Percentiles rank a stretch among this genome's conserved stretches.
These are phyloP conservation scores for Candida sojae DNA, from an alignment of 1,139 yeast species.

Conservation along the genomic window DNA sequence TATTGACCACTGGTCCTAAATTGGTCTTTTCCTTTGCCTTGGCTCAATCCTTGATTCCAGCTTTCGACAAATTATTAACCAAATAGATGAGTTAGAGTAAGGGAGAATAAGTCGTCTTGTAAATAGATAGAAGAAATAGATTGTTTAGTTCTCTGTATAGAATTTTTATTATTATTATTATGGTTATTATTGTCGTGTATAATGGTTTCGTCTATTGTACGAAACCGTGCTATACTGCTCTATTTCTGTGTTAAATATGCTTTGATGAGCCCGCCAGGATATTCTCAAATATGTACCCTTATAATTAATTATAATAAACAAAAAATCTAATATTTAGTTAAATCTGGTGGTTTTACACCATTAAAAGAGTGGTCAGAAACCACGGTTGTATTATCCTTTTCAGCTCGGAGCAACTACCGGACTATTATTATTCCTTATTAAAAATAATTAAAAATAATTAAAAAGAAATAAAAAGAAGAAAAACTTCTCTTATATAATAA, in stretches of 20 bases:
- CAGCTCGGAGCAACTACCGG: no score
- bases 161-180: background rate
- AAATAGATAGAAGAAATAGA: constrained; percentile 7
- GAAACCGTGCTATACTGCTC: no score
- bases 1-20: constrained; percentile 97
- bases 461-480: background rate
- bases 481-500: background rate
- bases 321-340: no score
- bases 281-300: no score
- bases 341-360: no score
- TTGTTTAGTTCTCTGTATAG: constrained; percentile 1
- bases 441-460: background rate
- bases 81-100: constrained; percentile 3
- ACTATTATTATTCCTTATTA: no score
- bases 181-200: background rate
- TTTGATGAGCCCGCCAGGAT: background rate
- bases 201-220: no score
- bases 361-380: no score
- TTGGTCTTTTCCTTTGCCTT: constrained; percentile 94
- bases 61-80: constrained; percentile 70
- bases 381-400: no score
- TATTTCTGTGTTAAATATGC: no score
- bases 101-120: constrained; percentile 6
- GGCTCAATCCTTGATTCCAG: constrained; percentile 96
- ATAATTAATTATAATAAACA: no score